A percentile compares a stretch with the other conserved stretches of the same genome.
Conservation (phyloP, 345 rosid genomes). For the Stellera chamaejasme region DNA sequence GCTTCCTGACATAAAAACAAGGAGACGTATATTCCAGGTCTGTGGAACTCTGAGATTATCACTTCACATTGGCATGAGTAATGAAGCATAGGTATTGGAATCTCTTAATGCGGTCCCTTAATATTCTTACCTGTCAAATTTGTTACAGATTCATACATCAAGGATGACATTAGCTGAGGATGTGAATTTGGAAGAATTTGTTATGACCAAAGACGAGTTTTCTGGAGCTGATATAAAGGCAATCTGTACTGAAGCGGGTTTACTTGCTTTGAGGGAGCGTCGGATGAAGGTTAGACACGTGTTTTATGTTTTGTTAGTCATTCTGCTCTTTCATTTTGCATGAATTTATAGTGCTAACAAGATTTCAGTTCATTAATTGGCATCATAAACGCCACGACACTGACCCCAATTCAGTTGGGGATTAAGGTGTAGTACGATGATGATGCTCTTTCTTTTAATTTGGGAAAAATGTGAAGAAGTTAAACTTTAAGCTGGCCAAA, state of each 20-base stretch:
- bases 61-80: too few relatives aligned
- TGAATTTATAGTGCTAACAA: too few relatives aligned
- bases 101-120: not conserved
- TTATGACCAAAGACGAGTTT: conserved; percentile 95
- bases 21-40: conserved; percentile 96
- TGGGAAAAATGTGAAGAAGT: too few relatives aligned
- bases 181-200: conserved; percentile 96
- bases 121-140: not conserved
- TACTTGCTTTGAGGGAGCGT: conserved; percentile 91
- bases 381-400: too few relatives aligned
- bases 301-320: not conserved
- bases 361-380: too few relatives aligned
- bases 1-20: conserved; percentile 96
- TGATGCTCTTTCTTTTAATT: too few relatives aligned
- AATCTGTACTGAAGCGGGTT: conserved; percentile 95
- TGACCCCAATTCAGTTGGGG: too few relatives aligned
- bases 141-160: conserved; percentile 77
- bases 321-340: too few relatives aligned
- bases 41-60: not conserved
- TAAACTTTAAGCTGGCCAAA: too few relatives aligned
- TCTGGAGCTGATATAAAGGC: conserved; percentile 99
- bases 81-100: too few relatives aligned
- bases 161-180: conserved; percentile 97
- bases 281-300: conserved; percentile 77
- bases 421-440: too few relatives aligned